A percentile compares a stretch with the other conserved stretches of the same genome.
These are phyloP conservation scores for Puccinia coronata DNA, from an alignment of 1,284 basidiomycete genomes.

Conservation along the genomic window DNA sequence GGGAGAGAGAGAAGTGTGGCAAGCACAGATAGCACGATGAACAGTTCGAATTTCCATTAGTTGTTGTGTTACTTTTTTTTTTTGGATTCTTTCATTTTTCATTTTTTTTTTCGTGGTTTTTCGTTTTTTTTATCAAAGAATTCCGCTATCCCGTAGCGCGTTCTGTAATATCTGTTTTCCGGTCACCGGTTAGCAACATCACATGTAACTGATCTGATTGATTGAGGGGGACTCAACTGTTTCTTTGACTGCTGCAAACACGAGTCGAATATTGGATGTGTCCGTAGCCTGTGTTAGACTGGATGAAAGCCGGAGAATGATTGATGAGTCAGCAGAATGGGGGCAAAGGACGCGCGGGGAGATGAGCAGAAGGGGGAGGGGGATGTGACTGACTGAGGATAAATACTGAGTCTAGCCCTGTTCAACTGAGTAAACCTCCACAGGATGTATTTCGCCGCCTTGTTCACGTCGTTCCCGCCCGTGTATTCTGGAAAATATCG, in stretches of 20 bases:
- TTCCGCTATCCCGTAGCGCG: slow-evolving; percentile 78
- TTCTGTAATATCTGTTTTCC: slow-evolving; percentile 72
- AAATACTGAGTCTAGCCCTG: slow-evolving; percentile 79
- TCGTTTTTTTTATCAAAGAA: slow-evolving; percentile 62
- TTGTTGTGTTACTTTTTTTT: too few relatives aligned
- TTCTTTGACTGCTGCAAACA: slow-evolving; percentile 96
- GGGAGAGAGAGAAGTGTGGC: not conserved
- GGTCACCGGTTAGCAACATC: not conserved
- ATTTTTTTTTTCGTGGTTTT: not conserved
- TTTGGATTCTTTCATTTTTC: not conserved
- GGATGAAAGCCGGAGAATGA: slow-evolving; percentile 55
- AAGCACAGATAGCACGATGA: not conserved
- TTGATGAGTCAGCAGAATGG: slow-evolving; percentile 50
- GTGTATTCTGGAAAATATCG: slow-evolving; percentile 93
- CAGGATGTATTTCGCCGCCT: slow-evolving; percentile 94
- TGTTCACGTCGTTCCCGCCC: slow-evolving; percentile 89
- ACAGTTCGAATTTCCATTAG: not conserved
- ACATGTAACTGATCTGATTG: not conserved
- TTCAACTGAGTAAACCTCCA: slow-evolving; percentile 98
- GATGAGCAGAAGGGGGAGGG: not conserved
- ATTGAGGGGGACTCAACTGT: slow-evolving; percentile 60
- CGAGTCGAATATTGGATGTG: slow-evolving; percentile 72
- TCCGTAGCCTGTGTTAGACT: slow-evolving; percentile 66
- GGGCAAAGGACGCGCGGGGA: not conserved
- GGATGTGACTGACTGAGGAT: slow-evolving; percentile 70